Evolutionary conservation across 2,329 filamentous ascomycete species (phyloP).

Genomic region (Cladosporium sp.): DNA sequence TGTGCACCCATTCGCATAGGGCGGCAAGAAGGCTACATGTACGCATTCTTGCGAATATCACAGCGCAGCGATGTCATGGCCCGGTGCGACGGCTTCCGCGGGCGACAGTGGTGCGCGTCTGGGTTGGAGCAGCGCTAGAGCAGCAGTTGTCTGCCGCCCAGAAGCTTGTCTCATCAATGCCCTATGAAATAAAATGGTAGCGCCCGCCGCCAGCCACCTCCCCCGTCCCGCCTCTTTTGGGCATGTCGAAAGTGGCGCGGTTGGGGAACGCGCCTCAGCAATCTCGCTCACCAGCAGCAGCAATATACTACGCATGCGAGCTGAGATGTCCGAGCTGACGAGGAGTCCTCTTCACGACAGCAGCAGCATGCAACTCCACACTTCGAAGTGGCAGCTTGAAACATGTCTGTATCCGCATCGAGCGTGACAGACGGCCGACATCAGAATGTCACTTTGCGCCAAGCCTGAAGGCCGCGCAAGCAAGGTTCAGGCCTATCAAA

Average conservation of each 20-base stretch:
- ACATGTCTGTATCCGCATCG: background rate
- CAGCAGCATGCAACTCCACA: background rate
- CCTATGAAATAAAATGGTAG: too few species aligned
- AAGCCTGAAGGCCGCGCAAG: conserved; percentile 10
- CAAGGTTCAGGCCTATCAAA: conserved; percentile 6
- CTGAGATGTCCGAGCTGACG: background rate
- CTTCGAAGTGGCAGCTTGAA: background rate
- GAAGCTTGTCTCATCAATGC: background rate
- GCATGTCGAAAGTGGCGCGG: background rate
- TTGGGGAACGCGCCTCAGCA: background rate
- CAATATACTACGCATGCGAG: too few species aligned
- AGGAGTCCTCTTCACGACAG: too few species aligned
- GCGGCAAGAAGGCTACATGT: too few species aligned
- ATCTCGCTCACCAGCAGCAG: too few species aligned
- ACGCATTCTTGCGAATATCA: too few species aligned
- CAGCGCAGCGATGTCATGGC: too few species aligned
- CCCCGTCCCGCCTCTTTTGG: background rate
- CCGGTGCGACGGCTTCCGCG: too few species aligned
- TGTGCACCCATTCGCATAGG: too few species aligned
- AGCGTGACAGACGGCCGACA: background rate
- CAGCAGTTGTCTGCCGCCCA: background rate
- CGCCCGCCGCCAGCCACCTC: background rate
- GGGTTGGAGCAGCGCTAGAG: background rate
- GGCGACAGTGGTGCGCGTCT: too few species aligned
- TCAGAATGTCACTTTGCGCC: background rate